A percentile compares a stretch with the other conserved stretches of the same genome.
These are phyloP conservation scores for Spergularia bocconei DNA, from an alignment of 148 eudicot species.

Conservation along the genomic window DNA sequence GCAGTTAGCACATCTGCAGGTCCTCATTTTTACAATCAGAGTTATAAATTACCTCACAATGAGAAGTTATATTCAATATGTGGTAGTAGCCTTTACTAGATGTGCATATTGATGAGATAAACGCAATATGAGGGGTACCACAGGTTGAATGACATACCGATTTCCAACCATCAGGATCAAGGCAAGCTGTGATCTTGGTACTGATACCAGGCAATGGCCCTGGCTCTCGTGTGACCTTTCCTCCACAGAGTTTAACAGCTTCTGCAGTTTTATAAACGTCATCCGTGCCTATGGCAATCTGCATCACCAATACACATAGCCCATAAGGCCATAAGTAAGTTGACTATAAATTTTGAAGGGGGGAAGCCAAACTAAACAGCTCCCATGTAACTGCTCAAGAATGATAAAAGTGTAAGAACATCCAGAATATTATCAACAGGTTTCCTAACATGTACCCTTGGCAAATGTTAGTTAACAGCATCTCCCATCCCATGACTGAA, in stretches of 20 bases:
- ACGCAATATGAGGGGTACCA: not conserved
- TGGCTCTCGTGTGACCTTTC: conserved; percentile 43
- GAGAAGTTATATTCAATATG: too few species aligned
- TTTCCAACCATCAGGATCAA: conserved; percentile 58
- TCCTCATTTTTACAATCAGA: not conserved
- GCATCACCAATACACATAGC: conserved; percentile 10
- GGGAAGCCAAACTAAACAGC: not conserved
- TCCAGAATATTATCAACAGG: not conserved
- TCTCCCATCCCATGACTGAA: too few species aligned
- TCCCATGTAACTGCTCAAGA: not conserved
- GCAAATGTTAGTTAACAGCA: not conserved
- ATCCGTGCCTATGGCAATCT: conserved; percentile 52
- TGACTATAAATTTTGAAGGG: not conserved
- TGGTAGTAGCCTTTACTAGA: not conserved
- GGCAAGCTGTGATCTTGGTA: conserved; percentile 48
- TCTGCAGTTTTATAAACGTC: conserved; percentile 54
- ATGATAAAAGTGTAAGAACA: not conserved
- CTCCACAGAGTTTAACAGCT: conserved; percentile 42
- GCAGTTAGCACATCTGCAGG: not conserved
- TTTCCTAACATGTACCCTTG: too few species aligned
- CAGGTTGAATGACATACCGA: conserved; percentile 27
- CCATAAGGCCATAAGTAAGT: not conserved
- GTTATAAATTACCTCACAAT: not conserved
- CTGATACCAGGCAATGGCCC: conserved; percentile 50
- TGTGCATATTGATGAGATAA: not conserved